A percentile compares a stretch with the other conserved stretches of the same genome.
Conservation (phyloP, 768 basidiomycete species). For the Calocera cornea region DNA sequence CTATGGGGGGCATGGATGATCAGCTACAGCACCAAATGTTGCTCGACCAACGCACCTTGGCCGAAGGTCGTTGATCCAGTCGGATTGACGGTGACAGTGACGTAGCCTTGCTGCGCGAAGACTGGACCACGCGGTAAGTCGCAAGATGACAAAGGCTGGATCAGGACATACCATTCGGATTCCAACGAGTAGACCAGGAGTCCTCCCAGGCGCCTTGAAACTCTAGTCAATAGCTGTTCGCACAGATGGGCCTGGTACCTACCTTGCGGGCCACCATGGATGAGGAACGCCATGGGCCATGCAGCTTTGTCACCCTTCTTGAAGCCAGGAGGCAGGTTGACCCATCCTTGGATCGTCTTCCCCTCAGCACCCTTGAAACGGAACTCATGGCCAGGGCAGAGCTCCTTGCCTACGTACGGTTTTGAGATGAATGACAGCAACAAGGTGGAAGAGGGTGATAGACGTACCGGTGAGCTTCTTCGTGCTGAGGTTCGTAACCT, state of each 20-base stretch:
- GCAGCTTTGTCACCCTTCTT: constrained; percentile 48
- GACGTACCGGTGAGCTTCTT: constrained; percentile 27
- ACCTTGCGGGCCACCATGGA: constrained; percentile 67
- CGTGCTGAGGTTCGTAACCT: constrained; percentile 53
- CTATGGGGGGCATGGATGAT: neutral
- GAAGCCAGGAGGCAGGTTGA: constrained; percentile 68
- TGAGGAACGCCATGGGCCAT: constrained; percentile 67
- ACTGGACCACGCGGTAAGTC: constrained; percentile 28
- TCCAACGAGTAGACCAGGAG: constrained; percentile 86
- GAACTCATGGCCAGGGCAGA: constrained; percentile 62
- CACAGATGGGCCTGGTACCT: neutral
- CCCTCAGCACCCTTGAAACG: constrained; percentile 78
- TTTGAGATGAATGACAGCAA: neutral
- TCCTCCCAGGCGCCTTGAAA: constrained; percentile 66
- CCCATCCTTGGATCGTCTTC: constrained; percentile 71
- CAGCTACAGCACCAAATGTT: neutral
- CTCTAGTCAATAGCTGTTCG: neutral
- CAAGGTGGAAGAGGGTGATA: neutral
- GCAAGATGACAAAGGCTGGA: neutral
- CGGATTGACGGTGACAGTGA: constrained; percentile 78
- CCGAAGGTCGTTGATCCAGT: constrained; percentile 91
- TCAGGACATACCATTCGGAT: constrained; percentile 50
- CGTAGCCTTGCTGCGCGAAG: constrained; percentile 80
- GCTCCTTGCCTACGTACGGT: constrained; percentile 37
- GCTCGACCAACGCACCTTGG: constrained; percentile 39